Evolutionary conservation across 2,329 filamentous ascomycete species (phyloP).

Genomic region (Diaporthe sp.): DNA sequence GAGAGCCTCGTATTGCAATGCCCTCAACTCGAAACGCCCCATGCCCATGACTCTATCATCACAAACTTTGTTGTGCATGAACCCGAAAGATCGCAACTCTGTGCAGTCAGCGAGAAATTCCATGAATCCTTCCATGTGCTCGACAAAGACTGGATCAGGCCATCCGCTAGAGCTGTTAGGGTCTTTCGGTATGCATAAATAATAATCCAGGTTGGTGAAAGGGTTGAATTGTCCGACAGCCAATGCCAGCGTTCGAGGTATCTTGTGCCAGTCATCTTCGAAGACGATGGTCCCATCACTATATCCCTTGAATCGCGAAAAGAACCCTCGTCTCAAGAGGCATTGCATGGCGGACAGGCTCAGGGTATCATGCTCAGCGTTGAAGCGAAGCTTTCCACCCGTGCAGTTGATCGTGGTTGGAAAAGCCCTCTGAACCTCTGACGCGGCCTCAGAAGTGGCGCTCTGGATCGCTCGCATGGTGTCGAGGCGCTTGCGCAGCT

Average conservation of each 20-base stretch:
- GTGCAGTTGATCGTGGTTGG: conserved; percentile 1
- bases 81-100: background rate
- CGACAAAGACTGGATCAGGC: too few species aligned
- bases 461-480: background rate
- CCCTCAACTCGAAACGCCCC: too few species aligned
- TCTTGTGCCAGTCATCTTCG: background rate
- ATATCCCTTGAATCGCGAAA: background rate
- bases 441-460: background rate
- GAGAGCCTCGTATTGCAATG: background rate
- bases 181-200: fast-evolving
- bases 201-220: too few species aligned
- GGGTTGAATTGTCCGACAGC: too few species aligned
- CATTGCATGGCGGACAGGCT: background rate
- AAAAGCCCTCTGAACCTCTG: background rate
- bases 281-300: background rate
- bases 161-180: background rate
- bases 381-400: background rate
- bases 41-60: too few species aligned
- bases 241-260: background rate
- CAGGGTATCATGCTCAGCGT: background rate
- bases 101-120: background rate
- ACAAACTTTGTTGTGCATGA: background rate
- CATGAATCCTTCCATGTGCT: background rate
- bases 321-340: fast-evolving
- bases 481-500: background rate